phyloP scores from a whole-genome alignment of 2,329 filamentous ascomycete genomes.

The Colletotrichum camelliae region DNA sequence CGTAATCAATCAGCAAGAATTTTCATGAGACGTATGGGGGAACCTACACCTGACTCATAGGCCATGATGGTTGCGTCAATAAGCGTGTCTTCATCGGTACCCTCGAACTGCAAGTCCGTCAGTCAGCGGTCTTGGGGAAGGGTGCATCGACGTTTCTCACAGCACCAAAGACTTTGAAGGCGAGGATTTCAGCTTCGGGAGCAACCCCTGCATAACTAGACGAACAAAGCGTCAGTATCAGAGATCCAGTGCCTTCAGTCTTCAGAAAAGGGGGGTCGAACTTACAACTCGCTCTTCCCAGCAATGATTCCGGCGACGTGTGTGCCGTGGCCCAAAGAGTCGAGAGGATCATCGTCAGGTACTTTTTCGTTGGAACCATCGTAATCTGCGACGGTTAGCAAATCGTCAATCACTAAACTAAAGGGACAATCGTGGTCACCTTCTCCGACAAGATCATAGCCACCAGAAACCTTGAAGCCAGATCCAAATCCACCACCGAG shows the following conservation, averaged over 20 bases:
- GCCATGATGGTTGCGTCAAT: slow-evolving; percentile 19
- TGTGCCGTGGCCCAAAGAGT: slow-evolving; percentile 27
- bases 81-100: slow-evolving; percentile 19
- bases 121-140: not conserved
- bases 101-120: not conserved
- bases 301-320: slow-evolving; percentile 32
- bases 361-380: slow-evolving; percentile 9
- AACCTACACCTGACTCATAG: slow-evolving; percentile 16
- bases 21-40: accelerated
- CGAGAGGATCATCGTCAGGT: slow-evolving; percentile 28
- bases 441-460: slow-evolving; percentile 29
- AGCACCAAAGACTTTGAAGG: slow-evolving; percentile 30
- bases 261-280: not conserved
- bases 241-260: not conserved
- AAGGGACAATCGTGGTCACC: not conserved
- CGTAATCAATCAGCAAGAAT: not conserved
- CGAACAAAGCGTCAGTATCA: not conserved
- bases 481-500: slow-evolving; percentile 31
- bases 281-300: slow-evolving; percentile 23
- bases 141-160: not conserved
- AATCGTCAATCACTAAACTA: not conserved
- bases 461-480: slow-evolving; percentile 27
- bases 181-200: slow-evolving; percentile 26
- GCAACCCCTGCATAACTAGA: slow-evolving; percentile 27
- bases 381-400: not conserved